A percentile compares a stretch with the other conserved stretches of the same genome.
phyloP scores from a whole-genome alignment of 495 filamentous ascomycete species.

The Penicillium soppii region DNA sequence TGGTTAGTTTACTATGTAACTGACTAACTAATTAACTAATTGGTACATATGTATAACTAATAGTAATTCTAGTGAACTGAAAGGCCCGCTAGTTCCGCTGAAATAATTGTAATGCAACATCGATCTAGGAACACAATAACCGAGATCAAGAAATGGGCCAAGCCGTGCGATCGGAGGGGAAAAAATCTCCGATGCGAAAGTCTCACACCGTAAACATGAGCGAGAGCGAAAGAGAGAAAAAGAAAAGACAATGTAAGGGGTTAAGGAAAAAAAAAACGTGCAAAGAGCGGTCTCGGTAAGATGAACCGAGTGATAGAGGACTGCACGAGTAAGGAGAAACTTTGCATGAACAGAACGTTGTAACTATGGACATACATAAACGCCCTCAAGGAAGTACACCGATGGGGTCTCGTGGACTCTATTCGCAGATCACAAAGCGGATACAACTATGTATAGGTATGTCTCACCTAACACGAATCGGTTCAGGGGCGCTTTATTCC shows the following conservation, averaged over 20 bases:
- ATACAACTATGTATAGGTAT: constrained; percentile 9
- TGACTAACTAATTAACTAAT: too few species aligned
- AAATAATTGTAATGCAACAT: constrained; percentile 22
- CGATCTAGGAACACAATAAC: constrained; percentile 9
- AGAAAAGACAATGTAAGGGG: neutral
- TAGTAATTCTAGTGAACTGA: neutral
- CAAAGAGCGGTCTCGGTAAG: constrained; percentile 7
- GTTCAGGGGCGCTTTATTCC: constrained; percentile 12
- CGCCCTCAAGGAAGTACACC: neutral
- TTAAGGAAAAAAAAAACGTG: neutral
- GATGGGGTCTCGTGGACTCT: neutral
- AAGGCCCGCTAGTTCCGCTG: neutral
- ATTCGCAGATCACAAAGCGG: constrained; percentile 12
- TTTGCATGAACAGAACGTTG: neutral
- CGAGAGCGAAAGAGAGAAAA: neutral
- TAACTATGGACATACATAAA: neutral
- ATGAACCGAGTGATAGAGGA: neutral
- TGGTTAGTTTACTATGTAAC: too few species aligned
- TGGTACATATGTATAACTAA: too few species aligned
- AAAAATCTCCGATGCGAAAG: constrained; percentile 14
- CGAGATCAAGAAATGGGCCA: constrained; percentile 14
- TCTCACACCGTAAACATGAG: neutral
- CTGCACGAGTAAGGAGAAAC: constrained; percentile 5
- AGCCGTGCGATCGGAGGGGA: constrained; percentile 15
- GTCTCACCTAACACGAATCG: constrained; percentile 18